Evolutionary conservation across 2,329 filamentous ascomycete species (phyloP).

Genomic region (Blumeriella jaapii): DNA sequence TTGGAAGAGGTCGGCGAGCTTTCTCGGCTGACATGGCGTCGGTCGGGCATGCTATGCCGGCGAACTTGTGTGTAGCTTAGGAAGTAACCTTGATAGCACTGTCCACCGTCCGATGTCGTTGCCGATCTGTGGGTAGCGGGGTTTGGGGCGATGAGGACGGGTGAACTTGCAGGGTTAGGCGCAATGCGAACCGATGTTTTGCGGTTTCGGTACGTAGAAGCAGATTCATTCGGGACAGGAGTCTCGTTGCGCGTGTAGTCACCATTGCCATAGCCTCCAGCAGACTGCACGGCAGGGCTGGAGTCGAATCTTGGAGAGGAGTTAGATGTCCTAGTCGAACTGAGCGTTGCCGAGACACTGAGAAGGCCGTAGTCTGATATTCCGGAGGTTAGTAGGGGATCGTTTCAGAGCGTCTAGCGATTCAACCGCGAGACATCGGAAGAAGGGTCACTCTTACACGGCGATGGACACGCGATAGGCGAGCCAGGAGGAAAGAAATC

Average conservation of each 20-base stretch:
- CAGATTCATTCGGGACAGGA: neutral
- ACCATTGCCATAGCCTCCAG: slow-evolving; percentile 11
- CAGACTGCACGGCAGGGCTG: slow-evolving; percentile 15
- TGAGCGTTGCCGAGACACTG: slow-evolving; percentile 19
- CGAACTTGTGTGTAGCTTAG: slow-evolving; percentile 15
- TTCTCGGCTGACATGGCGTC: slow-evolving; percentile 2
- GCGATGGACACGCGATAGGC: slow-evolving; percentile 12
- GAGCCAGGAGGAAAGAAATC: slow-evolving; percentile 13
- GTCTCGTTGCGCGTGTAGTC: slow-evolving; percentile 7
- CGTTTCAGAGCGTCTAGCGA: too few species aligned
- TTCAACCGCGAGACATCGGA: too few species aligned
- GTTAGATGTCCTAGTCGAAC: slow-evolving; percentile 9
- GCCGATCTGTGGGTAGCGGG: slow-evolving; percentile 13
- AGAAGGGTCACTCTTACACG: too few species aligned
- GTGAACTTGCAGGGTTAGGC: slow-evolving; percentile 1
- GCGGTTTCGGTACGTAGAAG: slow-evolving; percentile 5
- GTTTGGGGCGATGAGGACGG: slow-evolving; percentile 18
- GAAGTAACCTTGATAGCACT: slow-evolving; percentile 18
- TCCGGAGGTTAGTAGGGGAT: too few species aligned
- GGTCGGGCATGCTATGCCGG: slow-evolving; percentile 11
- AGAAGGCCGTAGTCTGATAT: slow-evolving; percentile 18
- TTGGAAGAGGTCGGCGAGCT: slow-evolving; percentile 1
- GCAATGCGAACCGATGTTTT: slow-evolving; percentile 11
- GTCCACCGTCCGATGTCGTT: slow-evolving; percentile 8
- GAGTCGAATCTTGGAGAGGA: slow-evolving; percentile 15